Conservation (phyloP, 2,329 filamentous ascomycete species). For the Xylariaceae sp. region DNA sequence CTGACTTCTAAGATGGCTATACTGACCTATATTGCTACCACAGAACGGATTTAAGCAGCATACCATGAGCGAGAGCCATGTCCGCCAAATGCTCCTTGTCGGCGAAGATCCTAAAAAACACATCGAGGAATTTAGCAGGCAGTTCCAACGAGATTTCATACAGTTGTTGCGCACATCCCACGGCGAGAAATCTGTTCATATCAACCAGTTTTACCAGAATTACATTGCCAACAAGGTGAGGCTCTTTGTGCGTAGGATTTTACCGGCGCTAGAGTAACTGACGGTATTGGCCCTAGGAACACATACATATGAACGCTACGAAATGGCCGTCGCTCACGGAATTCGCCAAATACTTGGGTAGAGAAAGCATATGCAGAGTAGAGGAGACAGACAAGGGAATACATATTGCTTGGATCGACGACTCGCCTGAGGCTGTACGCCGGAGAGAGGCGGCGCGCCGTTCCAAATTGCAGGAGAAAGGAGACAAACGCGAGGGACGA, state of each 20-base stretch:
- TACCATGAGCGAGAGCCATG: conserved; percentile 44
- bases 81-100: conserved; percentile 82
- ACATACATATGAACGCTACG: conserved; percentile 92
- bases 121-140: conserved; percentile 75
- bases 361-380: conserved; percentile 82
- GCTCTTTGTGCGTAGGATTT: not conserved
- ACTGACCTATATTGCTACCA: conserved; percentile 51
- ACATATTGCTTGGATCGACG: conserved; percentile 86
- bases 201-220: conserved; percentile 93
- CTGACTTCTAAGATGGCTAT: not conserved
- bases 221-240: conserved; percentile 72
- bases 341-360: conserved; percentile 80
- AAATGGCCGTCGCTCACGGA: conserved; percentile 85
- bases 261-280: not conserved
- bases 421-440: conserved; percentile 77
- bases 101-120: conserved; percentile 82
- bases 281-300: conserved; percentile 43
- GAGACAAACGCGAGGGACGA: conserved; percentile 82
- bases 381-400: conserved; percentile 85
- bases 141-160: conserved; percentile 79
- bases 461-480: conserved; percentile 82
- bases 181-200: conserved; percentile 81
- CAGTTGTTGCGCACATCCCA: conserved; percentile 75
- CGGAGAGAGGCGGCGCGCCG: conserved; percentile 75
- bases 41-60: conserved; percentile 93